Evolutionary conservation across 495 filamentous ascomycete species (phyloP), one percentile per base, ranked within the genome.

Genomic region (Hypoxylon fuscum): DNA sequence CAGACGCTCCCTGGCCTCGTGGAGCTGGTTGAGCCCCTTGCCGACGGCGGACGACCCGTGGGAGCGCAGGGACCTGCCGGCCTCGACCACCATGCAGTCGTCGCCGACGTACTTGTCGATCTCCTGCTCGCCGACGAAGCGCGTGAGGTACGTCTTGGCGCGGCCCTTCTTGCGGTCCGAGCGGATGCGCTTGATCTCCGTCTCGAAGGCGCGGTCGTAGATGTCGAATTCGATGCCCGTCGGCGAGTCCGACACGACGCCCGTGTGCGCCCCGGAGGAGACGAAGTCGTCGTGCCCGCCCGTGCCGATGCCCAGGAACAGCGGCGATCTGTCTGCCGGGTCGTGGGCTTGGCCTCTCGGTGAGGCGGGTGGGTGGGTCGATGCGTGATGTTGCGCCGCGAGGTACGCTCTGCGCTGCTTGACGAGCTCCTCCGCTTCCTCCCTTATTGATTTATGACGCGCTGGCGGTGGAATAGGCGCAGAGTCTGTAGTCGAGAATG

Each of bases 161-260:
- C 64, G 63, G 3, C 55, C 59, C 11, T 54, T 67, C 38, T 65
- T 66, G 40, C 29, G 63, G 14, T 68, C 63, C 2, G 69, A 69
- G 9, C 69, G 69, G 67, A 97, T 96, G 8, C 89, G 85, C 50
- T 90, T 84, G 9, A 96, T 83, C 78, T 96, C 91, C 44, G 86
- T 78, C 35, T 89, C 84, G 66, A 96, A 98, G 3, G 94, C 94
- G 0, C 82, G 85, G 62, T 96, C 92, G 69, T 96, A 97, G 40
- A 97, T 87, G 63, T 93, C 86, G 60, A 91, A 89, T 40, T 94
- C 90, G 4, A 88, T 88, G 6, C 86, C 88, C 1, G 86, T 85
- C 7, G 92, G 93, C 7, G 89, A 93, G 68, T 97, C 92, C 49
- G 90, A 90, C 35, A 97, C 87, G 14, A 88, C 47, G n/a, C 81